These are phyloP conservation scores for Geotrichum carabidarum DNA, from an alignment of 1,139 yeast genomes.

Conservation along the genomic window DNA sequence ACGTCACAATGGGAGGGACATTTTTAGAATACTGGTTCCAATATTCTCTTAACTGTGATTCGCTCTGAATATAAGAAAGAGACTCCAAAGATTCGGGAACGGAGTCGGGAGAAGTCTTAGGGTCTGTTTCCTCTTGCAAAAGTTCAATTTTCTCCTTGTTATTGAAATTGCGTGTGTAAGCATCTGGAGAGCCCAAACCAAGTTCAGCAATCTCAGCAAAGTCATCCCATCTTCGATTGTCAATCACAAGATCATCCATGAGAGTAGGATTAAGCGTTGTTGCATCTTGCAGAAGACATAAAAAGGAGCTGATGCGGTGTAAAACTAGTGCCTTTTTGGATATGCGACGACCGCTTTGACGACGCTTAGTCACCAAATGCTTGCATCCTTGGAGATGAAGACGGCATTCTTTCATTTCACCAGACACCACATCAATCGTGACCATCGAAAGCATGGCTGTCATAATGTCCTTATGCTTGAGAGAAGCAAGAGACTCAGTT, in stretches of 20 bases:
- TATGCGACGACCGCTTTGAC: constrained; percentile 58
- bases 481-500: constrained; percentile 14
- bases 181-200: constrained; percentile 18
- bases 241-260: constrained; percentile 18
- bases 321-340: constrained; percentile 72
- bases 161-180: constrained; percentile 14
- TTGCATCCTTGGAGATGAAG: constrained; percentile 74
- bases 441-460: constrained; percentile 85
- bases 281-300: constrained; percentile 67
- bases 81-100: constrained; percentile 15
- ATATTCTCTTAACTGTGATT: constrained; percentile 31
- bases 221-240: constrained; percentile 18
- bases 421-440: constrained; percentile 85
- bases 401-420: constrained; percentile 82
- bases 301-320: constrained; percentile 71
- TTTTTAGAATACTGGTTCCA: constrained; percentile 26
- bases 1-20: constrained; percentile 25
- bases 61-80: constrained; percentile 29
- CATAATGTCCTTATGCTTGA: constrained; percentile 72
- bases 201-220: constrained; percentile 17
- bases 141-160: constrained; percentile 1
- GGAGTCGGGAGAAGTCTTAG: neutral
- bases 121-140: neutral
- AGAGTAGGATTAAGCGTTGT: constrained; percentile 28
- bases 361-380: constrained; percentile 62